Conservation (phyloP, 148 eudicot genomes). For the Rhododendron griersonianum region DNA sequence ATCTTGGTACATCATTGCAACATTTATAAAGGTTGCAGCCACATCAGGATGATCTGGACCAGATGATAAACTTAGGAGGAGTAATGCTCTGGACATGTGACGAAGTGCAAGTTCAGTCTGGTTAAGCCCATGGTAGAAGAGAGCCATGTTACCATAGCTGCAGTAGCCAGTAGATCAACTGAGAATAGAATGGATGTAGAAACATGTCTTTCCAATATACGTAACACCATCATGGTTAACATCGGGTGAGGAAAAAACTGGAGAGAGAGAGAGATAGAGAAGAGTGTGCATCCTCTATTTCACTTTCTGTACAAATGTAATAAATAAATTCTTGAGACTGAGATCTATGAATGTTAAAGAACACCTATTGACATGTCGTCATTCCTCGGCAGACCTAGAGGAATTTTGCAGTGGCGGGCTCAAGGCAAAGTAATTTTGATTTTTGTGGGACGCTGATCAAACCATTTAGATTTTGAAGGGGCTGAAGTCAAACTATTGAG, state of each 20-base stretch:
- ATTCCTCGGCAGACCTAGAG: not conserved
- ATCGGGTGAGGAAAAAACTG: not conserved
- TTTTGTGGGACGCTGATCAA: not conserved
- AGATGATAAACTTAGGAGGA: conserved; percentile 78
- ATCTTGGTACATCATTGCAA: conserved; percentile 99
- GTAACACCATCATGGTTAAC: not conserved
- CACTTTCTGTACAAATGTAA: not conserved
- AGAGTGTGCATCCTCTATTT: not conserved
- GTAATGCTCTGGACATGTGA: conserved; percentile 92
- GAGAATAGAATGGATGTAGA: conserved; percentile 5
- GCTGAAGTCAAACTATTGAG: not conserved
- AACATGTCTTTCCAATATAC: no score
- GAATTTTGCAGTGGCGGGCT: not conserved
- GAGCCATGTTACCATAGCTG: conserved; percentile 99
- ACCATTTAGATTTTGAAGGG: not conserved
- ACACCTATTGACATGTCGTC: not conserved
- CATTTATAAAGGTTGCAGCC: conserved; percentile 91
- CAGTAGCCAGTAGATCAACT: conserved; percentile 12
- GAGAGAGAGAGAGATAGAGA: not conserved
- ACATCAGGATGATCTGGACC: conserved; percentile 99
- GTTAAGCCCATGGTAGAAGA: conserved; percentile 93
- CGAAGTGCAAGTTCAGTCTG: conserved; percentile 91
- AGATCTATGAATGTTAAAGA: not conserved
- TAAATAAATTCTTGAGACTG: not conserved
- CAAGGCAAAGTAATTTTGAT: not conserved